Base-by-base conservation (phyloP, 768 basidiomycete genomes). In the Atractiella rhizophila region DNA sequence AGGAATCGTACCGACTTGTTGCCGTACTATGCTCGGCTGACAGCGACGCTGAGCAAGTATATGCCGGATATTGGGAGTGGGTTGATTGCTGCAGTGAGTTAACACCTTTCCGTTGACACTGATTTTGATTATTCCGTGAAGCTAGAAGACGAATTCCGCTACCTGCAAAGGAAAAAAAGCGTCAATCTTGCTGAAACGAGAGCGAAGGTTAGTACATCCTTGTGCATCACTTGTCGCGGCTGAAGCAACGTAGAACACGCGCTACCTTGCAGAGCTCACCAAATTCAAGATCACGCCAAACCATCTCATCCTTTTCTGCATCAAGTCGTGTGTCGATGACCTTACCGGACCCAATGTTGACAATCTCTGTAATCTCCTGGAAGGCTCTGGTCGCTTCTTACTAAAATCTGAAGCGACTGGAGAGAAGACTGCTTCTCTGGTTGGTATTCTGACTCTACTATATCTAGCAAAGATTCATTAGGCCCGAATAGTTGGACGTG, bases 101-200 rank as follows among this genome's bases (percentile, higher is more conserved):
- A 1, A 33, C 11, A 8, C 4, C n/a, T n/a, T n/a, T n/a, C n/a
- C n/a, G n/a, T n/a, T n/a, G n/a, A n/a, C n/a, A n/a, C n/a, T n/a
- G n/a, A n/a, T n/a, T n/a, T n/a, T n/a, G n/a, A n/a, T n/a, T n/a
- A n/a, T n/a, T n/a, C n/a, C n/a, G n/a, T n/a, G n/a, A n/a, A 91
- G 86, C 68, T 98, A 39, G 86, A 96, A 50, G 88, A 96, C 51
- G 88, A 96, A 56, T 86, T 96, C 56, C 70, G 81, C 7, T 98
- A 94, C 52, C 63, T 98, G 11, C 88, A 96, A 53, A 66, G 76
- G 40, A 94, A 94, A 64, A 83, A 81, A 61, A 82, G 79, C 36
- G 73, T 85, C 1, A 86, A 96, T 56, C 64, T 96, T 2, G 65
- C 77, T 12, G 80, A 86, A 60, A 66, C 74, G 28, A 66, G 91